Conservation (phyloP, 108 stramenopile genomes). For the Bacterosira constricta region DNA sequence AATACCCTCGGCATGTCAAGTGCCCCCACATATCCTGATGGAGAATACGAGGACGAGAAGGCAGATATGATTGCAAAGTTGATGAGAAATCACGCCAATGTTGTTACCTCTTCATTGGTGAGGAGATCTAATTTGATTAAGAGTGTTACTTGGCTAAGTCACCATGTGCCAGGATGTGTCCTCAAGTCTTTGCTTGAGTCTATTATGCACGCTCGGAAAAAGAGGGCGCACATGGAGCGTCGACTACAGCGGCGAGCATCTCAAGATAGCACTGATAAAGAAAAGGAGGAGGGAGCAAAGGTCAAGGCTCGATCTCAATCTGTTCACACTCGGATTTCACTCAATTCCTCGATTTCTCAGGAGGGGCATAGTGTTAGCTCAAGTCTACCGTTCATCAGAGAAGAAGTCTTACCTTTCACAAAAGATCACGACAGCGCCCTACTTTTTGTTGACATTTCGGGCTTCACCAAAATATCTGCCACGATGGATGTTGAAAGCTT, state of each 20-base stretch:
- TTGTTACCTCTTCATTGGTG: conserved; percentile 14
- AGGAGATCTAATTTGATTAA: conserved; percentile 47
- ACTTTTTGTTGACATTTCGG: conserved; percentile 87
- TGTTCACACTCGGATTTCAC: conserved; percentile 1
- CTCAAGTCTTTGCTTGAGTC: conserved; percentile 38
- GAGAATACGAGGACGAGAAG: conserved; percentile 27
- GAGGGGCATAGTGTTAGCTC: background rate
- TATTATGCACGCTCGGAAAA: conserved; percentile 12
- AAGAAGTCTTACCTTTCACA: conserved; percentile 43
- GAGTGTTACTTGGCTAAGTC: conserved; percentile 53
- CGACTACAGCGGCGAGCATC: background rate
- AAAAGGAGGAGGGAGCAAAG: background rate
- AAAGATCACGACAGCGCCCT: conserved; percentile 59
- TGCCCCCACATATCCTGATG: conserved; percentile 12
- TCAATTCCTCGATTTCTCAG: conserved; percentile 14
- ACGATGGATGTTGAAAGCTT: conserved; percentile 71
- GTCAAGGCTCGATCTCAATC: background rate
- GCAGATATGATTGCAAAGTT: conserved; percentile 22
- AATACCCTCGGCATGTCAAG: background rate
- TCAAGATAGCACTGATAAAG: background rate
- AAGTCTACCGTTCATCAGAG: background rate
- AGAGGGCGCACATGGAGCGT: conserved; percentile 10
- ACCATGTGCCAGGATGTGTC: conserved; percentile 60
- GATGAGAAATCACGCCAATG: conserved; percentile 22
- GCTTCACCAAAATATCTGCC: conserved; percentile 80